A percentile compares a stretch with the other conserved stretches of the same genome.
phyloP scores from a whole-genome alignment of 2,329 filamentous ascomycete genomes.

The Sporothrix brasiliensis region DNA sequence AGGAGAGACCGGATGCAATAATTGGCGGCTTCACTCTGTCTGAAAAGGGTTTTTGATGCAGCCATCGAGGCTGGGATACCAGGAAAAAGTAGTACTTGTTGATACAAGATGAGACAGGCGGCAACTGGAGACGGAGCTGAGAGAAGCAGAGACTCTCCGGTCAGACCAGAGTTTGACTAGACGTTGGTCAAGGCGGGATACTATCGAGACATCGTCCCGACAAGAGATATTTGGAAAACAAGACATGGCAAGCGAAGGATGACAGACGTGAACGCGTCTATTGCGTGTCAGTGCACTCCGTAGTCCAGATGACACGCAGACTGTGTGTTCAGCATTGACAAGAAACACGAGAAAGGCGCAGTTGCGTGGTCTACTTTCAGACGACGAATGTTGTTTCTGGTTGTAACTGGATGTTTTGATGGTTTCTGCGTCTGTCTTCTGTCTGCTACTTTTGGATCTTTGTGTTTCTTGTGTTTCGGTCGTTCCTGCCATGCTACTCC shows the following conservation, averaged over 20 bases:
- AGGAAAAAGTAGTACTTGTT: background rate
- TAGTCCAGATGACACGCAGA: background rate
- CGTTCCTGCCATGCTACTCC: constrained; percentile 3
- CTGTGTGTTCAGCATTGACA: constrained; percentile 2
- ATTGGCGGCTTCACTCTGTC: constrained; percentile 23
- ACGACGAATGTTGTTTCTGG: background rate
- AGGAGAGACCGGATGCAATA: constrained; percentile 20
- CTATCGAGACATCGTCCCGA: no score
- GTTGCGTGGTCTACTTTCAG: background rate
- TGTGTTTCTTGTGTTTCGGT: constrained; percentile 15
- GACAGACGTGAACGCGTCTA: background rate
- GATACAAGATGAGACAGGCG: constrained; percentile 17
- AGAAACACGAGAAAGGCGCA: background rate
- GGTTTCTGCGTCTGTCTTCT: constrained; percentile 14
- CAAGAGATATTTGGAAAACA: background rate
- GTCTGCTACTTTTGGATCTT: no score
- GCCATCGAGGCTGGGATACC: background rate
- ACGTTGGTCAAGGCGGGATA: background rate
- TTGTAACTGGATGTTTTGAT: background rate
- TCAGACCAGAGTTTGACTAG: constrained; percentile 24
- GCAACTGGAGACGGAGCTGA: background rate
- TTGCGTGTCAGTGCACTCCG: background rate
- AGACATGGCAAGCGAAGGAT: background rate
- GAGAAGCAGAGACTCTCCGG: background rate
- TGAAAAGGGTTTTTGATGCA: background rate